Base-by-base conservation (phyloP, 2,329 filamentous ascomycete species). In the Pyrenophora seminiperda region DNA sequence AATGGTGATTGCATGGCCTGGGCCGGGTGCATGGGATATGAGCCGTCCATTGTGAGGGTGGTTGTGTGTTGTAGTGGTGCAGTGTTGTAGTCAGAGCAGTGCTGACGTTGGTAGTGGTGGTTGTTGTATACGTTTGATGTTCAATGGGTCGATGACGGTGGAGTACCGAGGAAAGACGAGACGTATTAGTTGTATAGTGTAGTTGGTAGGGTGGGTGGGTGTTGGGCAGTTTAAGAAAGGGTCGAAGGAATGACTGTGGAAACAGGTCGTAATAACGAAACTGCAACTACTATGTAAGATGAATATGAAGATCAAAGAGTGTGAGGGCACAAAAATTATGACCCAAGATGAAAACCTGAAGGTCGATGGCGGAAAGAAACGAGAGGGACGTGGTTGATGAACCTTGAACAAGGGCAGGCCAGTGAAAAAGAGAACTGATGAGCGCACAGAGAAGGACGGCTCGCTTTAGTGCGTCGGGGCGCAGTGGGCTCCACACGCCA, bases 1-100 rank as follows among this genome's bases (percentile, higher is more conserved):
- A 91, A 95, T 51, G 89, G 80, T 60, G 86, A 83, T 76, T 89
- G 87, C 80, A 89, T 84, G 66, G 81, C 73, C 74, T 77, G 74
- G 62, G 76, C 58, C 50, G 75, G 71, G 68, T 76, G 75, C 66
- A 79, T 76, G 57, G 76, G 71, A 66, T 81, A 81, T 82, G 84
- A 66, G 75, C 83, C 74, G 68, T 90, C 87, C 88, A 91, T 91
- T 78, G 76, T 54, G 53, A 50, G 53, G 65, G 56, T 57, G 49
- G 42, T 40, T 50, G 43, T 24, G 30, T 32, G n/a, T 14, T 11
- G n/a, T 20, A 10, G 22, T 40, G 37, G 14, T 30, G 38, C 7
- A n/a, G 22, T 30, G 10, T 27, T 36, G 24, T 29, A 20, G 46
- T 46, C 22, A 29, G 34, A 39, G 37, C 29, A 38, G 5, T 46